Evolutionary conservation across 2,329 filamentous ascomycete genomes (phyloP).

Genomic region (Colletotrichum sp.): DNA sequence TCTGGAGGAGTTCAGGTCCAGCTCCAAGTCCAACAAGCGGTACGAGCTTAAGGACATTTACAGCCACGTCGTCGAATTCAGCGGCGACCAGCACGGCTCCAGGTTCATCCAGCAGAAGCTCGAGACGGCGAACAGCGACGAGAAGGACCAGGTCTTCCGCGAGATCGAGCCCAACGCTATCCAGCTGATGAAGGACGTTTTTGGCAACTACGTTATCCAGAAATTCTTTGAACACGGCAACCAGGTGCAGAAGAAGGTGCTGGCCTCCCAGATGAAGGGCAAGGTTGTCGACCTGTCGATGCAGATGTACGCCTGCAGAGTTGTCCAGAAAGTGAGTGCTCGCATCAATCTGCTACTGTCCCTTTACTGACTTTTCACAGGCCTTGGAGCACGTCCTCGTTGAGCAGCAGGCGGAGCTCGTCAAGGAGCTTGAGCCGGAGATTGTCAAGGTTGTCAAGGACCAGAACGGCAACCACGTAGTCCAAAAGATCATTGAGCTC

Average conservation of each 20-base stretch:
- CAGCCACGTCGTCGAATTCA: constrained; percentile 88
- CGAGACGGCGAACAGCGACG: constrained; percentile 91
- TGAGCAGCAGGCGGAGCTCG: constrained; percentile 87
- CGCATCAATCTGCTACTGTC: neutral
- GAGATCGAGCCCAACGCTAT: constrained; percentile 86
- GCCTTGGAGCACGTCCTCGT: constrained; percentile 88
- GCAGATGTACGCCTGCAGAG: constrained; percentile 93
- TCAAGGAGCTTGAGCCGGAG: constrained; percentile 80
- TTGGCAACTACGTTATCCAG: constrained; percentile 98
- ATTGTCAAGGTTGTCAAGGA: constrained; percentile 82
- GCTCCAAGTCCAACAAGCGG: constrained; percentile 72
- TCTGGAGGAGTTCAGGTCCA: constrained; percentile 80
- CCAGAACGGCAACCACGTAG: constrained; percentile 93
- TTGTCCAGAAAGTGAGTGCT: constrained; percentile 82
- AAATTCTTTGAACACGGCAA: constrained; percentile 97
- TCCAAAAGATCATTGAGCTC: constrained; percentile 89
- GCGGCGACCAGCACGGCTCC: constrained; percentile 93
- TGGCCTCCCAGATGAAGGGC: constrained; percentile 87
- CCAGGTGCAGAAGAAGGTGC: constrained; percentile 86
- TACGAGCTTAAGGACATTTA: constrained; percentile 92
- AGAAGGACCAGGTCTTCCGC: constrained; percentile 88
- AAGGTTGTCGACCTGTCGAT: constrained; percentile 80
- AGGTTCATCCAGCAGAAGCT: constrained; percentile 95
- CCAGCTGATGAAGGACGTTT: constrained; percentile 94
- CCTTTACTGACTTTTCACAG: constrained; percentile 42